These are phyloP conservation scores for Neurospora tetraspora DNA, from an alignment of 495 filamentous ascomycete species.

Conservation along the genomic window DNA sequence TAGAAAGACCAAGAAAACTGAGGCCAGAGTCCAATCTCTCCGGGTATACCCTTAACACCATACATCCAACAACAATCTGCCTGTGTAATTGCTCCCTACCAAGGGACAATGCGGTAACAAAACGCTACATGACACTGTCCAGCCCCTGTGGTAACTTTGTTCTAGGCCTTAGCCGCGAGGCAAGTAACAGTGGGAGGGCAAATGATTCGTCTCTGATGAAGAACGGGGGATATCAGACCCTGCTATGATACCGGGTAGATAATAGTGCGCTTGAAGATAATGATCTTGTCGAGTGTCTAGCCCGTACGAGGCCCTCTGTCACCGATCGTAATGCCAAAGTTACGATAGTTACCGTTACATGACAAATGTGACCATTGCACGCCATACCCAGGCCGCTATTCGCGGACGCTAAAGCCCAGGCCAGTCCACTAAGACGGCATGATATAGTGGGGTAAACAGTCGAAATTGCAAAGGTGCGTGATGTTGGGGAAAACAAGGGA, in stretches of 20 bases:
- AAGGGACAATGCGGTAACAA: neutral
- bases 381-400: neutral
- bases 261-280: neutral
- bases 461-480: neutral
- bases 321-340: neutral
- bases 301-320: neutral
- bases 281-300: neutral
- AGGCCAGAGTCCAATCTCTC: neutral
- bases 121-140: neutral
- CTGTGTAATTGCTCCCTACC: neutral
- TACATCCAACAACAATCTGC: neutral
- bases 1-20: neutral
- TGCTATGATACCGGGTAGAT: neutral
- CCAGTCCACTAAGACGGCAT: neutral
- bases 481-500: neutral
- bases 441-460: neutral
- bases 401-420: neutral
- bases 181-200: neutral
- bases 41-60: neutral
- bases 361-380: neutral
- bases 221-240: neutral
- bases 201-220: neutral
- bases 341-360: neutral
- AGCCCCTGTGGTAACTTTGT: neutral
- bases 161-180: neutral